Evolutionary conservation across 495 filamentous ascomycete species (phyloP).

Genomic region (Trichodelitschia bisporula): DNA sequence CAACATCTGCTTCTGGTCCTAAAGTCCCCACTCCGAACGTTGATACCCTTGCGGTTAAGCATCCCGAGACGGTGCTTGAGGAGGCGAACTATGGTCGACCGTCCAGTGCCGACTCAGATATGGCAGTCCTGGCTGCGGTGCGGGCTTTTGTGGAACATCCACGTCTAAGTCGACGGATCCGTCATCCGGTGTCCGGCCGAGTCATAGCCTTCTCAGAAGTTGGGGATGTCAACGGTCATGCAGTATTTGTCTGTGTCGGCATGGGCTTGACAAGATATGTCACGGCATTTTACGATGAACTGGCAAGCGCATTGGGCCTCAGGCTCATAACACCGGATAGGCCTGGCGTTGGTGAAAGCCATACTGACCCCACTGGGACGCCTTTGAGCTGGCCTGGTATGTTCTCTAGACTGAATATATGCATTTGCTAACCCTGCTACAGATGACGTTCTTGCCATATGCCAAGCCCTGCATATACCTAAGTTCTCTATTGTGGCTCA

Average conservation of each 20-base stretch:
- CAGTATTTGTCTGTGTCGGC: constrained; percentile 88
- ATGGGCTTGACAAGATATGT: constrained; percentile 96
- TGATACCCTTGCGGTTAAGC: too few relatives aligned
- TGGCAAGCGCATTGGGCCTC: constrained; percentile 70
- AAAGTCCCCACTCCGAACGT: too few relatives aligned
- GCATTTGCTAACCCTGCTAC: background rate
- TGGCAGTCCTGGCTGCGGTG: constrained; percentile 53
- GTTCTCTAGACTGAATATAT: constrained; percentile 7
- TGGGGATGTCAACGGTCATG: constrained; percentile 73
- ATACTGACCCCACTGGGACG: constrained; percentile 54
- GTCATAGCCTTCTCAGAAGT: constrained; percentile 93
- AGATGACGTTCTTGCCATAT: constrained; percentile 93
- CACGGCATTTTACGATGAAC: constrained; percentile 91
- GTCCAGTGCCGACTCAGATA: constrained; percentile 58
- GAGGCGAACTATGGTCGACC: constrained; percentile 21
- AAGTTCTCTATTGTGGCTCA: constrained; percentile 98
- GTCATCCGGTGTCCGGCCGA: constrained; percentile 62
- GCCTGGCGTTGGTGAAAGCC: constrained; percentile 83
- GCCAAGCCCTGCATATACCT: constrained; percentile 72
- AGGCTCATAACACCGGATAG: constrained; percentile 84
- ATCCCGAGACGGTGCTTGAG: constrained; percentile 3
- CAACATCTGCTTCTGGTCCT: too few relatives aligned
- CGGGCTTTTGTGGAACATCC: constrained; percentile 64
- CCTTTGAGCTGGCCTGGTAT: constrained; percentile 87
- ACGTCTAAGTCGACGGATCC: constrained; percentile 64